Percentiles rank a stretch among this genome's conserved stretches.
phyloP scores from a whole-genome alignment of 352 stramenopile species.

The Phytophthora sojae region DNA sequence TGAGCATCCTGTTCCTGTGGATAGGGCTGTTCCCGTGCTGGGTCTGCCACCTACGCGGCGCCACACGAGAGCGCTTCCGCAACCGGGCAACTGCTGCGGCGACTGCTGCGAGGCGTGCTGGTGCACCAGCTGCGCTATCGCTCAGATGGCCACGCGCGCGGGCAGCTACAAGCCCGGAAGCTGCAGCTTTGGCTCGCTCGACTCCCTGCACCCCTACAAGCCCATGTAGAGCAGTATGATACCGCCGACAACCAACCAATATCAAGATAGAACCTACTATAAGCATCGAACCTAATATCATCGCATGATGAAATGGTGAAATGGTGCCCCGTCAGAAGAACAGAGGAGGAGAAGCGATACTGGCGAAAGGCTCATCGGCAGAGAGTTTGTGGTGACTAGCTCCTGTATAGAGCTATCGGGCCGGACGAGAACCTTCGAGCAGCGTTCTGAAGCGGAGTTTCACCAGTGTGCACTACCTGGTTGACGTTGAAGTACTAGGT shows the following conservation, averaged over 20 bases:
- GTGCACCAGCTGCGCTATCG: conserved; percentile 47
- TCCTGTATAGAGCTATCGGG: background rate
- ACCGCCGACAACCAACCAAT: background rate
- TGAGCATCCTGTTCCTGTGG: background rate
- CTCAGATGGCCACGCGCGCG: conserved; percentile 49
- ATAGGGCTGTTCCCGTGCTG: conserved; percentile 1
- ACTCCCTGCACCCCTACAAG: conserved; percentile 13
- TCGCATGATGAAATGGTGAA: background rate
- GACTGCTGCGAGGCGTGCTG: conserved; percentile 38
- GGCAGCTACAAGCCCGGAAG: conserved; percentile 51
- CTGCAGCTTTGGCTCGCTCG: conserved; percentile 39
- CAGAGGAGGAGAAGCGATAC: background rate
- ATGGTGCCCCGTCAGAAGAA: background rate
- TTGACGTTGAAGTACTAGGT: background rate
- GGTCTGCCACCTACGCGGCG: conserved; percentile 35
- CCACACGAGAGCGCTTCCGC: conserved; percentile 36
- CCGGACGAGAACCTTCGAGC: conserved; percentile 24
- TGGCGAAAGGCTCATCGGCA: conserved; percentile 6
- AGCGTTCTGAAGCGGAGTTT: conserved; percentile 22
- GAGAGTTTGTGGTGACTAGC: conserved; percentile 1
- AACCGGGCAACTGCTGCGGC: conserved; percentile 32
- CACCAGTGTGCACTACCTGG: background rate
- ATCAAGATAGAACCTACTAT: background rate
- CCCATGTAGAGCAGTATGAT: background rate
- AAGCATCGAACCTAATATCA: background rate